Evolutionary conservation across 2,329 filamentous ascomycete species (phyloP).

Genomic region (Rutstroemia sp.): DNA sequence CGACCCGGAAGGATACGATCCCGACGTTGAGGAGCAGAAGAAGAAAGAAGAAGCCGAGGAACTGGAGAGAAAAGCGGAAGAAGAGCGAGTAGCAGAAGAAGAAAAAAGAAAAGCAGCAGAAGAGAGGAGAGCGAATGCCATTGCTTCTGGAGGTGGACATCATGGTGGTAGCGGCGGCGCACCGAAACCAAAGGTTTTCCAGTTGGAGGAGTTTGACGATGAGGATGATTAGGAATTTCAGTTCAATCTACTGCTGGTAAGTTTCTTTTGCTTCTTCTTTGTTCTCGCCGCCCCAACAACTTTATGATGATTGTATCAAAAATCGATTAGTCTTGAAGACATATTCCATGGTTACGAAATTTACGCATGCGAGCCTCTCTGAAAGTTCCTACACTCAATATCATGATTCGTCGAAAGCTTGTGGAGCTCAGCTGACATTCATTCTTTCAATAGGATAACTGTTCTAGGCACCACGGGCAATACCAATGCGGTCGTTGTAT

Average conservation of each 20-base stretch:
- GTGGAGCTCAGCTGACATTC: neutral
- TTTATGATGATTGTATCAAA: constrained; percentile 60
- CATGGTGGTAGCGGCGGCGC: constrained; percentile 12
- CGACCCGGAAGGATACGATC: constrained; percentile 54
- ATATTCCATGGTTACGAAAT: constrained; percentile 75
- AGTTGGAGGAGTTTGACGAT: constrained; percentile 36
- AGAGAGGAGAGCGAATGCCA: constrained; percentile 17
- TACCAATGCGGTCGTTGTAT: too few species aligned
- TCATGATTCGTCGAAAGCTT: neutral
- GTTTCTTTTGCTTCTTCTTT: neutral
- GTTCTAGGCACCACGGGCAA: too few species aligned
- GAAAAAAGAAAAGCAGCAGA: constrained; percentile 21
- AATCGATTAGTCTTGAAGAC: constrained; percentile 99
- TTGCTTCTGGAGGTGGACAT: neutral
- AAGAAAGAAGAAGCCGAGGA: constrained; percentile 28
- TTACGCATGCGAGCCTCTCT: constrained; percentile 70
- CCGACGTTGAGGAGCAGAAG: constrained; percentile 32
- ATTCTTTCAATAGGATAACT: neutral
- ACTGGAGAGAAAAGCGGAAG: constrained; percentile 16
- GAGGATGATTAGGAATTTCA: constrained; percentile 26
- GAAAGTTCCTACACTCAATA: constrained; percentile 33
- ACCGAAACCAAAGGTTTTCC: constrained; percentile 32
- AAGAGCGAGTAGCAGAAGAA: constrained; percentile 29
- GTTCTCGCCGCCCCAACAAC: neutral
- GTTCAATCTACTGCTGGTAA: neutral